These are phyloP conservation scores for Endoconidiophora laricicola DNA, from an alignment of 2,329 filamentous ascomycete genomes.

Conservation along the genomic window DNA sequence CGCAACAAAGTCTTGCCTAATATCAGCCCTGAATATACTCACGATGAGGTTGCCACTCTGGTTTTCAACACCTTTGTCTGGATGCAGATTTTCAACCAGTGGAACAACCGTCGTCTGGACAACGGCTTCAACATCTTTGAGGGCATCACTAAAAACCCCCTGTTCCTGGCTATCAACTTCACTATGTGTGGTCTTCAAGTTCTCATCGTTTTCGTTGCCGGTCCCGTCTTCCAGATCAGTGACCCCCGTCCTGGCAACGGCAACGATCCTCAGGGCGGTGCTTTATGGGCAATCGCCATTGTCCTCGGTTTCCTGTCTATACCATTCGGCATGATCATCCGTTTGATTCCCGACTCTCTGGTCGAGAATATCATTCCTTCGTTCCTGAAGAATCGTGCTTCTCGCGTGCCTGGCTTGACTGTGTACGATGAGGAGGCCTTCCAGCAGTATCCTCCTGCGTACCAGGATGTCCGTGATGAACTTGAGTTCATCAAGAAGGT, in stretches of 20 bases:
- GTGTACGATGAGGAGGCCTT: conserved; percentile 51
- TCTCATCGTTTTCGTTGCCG: conserved; percentile 78
- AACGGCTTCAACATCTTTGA: conserved; percentile 95
- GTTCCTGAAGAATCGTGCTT: conserved; percentile 31
- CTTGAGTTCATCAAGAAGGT: conserved; percentile 64
- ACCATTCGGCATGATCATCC: conserved; percentile 64
- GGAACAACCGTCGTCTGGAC: conserved; percentile 90
- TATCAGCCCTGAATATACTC: conserved; percentile 5
- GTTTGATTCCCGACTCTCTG: conserved; percentile 62
- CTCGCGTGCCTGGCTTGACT: conserved; percentile 35
- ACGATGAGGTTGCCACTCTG: conserved; percentile 51
- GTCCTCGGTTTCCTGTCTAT: conserved; percentile 73
- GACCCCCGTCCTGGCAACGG: conserved; percentile 18
- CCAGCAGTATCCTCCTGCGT: conserved; percentile 50
- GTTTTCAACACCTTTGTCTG: conserved; percentile 98
- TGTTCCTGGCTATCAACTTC: conserved; percentile 72
- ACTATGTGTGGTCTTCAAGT: conserved; percentile 83
- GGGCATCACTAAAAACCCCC: conserved; percentile 66
- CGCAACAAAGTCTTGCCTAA: conserved; percentile 12
- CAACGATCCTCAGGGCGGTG: conserved; percentile 40
- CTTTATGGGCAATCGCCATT: conserved; percentile 78
- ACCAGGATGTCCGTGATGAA: conserved; percentile 64
- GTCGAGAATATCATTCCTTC: conserved; percentile 36
- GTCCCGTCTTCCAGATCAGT: conserved; percentile 57
- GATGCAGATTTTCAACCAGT: conserved; percentile 99